phyloP scores from a whole-genome alignment of 2,329 filamentous ascomycete species.

The Epichloe amarillans region DNA sequence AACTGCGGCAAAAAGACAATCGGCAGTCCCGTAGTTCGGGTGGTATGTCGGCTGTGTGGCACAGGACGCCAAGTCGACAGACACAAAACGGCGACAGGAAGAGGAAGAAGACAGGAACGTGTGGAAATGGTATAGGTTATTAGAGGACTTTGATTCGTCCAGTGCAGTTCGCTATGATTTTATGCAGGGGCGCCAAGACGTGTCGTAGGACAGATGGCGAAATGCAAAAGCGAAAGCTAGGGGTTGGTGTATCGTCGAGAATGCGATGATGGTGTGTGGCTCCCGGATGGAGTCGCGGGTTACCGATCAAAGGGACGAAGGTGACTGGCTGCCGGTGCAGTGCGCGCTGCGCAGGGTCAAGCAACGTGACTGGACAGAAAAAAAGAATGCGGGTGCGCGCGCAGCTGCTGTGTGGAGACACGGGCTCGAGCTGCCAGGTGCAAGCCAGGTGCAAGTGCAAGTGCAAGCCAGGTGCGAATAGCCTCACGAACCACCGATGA shows the following conservation, averaged over 20 bases:
- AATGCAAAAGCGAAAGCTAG: not conserved
- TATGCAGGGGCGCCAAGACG: not conserved
- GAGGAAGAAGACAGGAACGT: not conserved
- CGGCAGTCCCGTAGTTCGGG: not conserved
- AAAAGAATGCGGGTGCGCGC: constrained; percentile 6
- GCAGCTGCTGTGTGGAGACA: constrained; percentile 6
- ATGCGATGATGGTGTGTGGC: constrained; percentile 1
- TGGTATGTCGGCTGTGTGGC: not conserved
- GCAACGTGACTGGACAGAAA: constrained; percentile 13
- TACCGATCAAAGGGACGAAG: not conserved
- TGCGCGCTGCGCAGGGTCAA: constrained; percentile 2
- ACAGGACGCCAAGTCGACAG: not conserved
- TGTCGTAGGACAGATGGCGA: not conserved
- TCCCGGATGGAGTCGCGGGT: constrained; percentile 1
- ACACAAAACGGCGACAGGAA: not conserved
- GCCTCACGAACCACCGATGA: constrained; percentile 21
- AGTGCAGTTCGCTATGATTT: not conserved
- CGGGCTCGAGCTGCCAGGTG: constrained; percentile 6
- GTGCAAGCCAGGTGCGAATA: constrained; percentile 22
- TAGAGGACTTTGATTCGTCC: not conserved
- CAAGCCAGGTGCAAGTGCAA: not conserved
- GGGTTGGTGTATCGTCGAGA: constrained; percentile 6
- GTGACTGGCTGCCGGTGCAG: constrained; percentile 4
- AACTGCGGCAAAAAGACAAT: not conserved
- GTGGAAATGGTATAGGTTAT: not conserved